A percentile compares a stretch with the other conserved stretches of the same genome.
Conservation (phyloP, 1,284 basidiomycete genomes). For the Meripilus lineatus region DNA sequence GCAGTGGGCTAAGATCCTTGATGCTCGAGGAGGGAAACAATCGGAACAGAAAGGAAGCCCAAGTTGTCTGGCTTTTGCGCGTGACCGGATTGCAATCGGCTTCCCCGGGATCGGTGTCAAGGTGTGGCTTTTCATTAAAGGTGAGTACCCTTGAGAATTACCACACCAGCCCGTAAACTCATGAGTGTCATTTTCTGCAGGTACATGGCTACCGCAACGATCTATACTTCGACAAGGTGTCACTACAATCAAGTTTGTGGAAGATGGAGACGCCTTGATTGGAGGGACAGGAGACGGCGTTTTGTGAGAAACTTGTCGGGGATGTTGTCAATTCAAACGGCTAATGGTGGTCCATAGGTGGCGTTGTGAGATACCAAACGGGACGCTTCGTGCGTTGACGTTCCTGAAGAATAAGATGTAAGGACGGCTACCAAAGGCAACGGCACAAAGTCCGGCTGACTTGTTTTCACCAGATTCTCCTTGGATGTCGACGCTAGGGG, state of each 20-base stretch:
- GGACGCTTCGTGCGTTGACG: constrained; percentile 49
- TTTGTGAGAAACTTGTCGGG: constrained; percentile 37
- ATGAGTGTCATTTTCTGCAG: too few relatives aligned
- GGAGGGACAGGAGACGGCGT: constrained; percentile 66
- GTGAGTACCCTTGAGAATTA: constrained; percentile 27
- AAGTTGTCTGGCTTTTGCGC: constrained; percentile 48
- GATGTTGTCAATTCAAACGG: constrained; percentile 4
- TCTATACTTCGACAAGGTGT: constrained; percentile 57
- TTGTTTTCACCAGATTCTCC: constrained; percentile 32
- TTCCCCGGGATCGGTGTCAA: constrained; percentile 53
- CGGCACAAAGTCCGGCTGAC: background rate
- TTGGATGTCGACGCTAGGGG: constrained; percentile 46
- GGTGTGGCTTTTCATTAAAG: constrained; percentile 58
- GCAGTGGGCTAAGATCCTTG: constrained; percentile 51
- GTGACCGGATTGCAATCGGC: constrained; percentile 56
- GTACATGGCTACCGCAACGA: constrained; percentile 54
- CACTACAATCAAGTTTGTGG: constrained; percentile 54
- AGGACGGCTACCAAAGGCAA: constrained; percentile 20
- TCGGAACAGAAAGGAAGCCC: constrained; percentile 32
- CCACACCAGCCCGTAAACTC: background rate
- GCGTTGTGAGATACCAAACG: constrained; percentile 60
- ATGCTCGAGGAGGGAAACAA: constrained; percentile 33
- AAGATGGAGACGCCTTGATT: constrained; percentile 55
- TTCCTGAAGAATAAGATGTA: constrained; percentile 56
- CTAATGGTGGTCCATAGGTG: constrained; percentile 37